Evolutionary conservation across 148 eudicot genomes (phyloP), one percentile per base, ranked within the genome.

Genomic region (Heliamphora exappendiculata): DNA sequence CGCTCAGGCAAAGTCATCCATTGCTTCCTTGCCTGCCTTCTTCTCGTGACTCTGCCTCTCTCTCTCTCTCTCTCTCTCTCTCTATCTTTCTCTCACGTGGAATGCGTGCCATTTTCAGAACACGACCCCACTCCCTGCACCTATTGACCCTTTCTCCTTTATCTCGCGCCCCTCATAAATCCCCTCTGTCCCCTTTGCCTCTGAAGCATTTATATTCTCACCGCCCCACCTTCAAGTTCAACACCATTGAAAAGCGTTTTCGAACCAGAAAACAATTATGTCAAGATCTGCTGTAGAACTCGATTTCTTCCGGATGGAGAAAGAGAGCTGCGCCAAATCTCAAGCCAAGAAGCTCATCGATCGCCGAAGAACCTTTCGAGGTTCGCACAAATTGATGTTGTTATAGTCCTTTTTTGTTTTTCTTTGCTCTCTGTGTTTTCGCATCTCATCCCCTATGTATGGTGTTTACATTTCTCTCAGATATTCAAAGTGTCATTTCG

Each of bases 361-460:
- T 72, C 88, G 90, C 49, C 85, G 87, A 14, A 71, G 80, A 45
- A 89, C 88, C 82, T 84, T 87, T 53, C 77, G 83, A 11, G 91
- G 88, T 87, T 59, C n/a, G 11, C 37, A 2, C 1, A 0, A 19
- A 1, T 13, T 13, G 4, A 17, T 19, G 2, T 7, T 4, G 5
- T 2, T n/a, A 26, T 45, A 12, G n/a, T 34, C 34, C 33, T 5
- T 50, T 42, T 42, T 44, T 0, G 3, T 5, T 42, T 24, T n/a
- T 13, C 9, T 8, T 1, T 36, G 6, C 16, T 41, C 1, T 24
- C 19, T 22, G 11, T 19, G 17, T 0, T 6, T 2, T 1, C 44
- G 24, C 1, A 44, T 66, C 4, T 14, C 5, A 1, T 74, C 5
- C 19, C 22, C 1, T 24, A 13, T 76, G 29, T 39, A 28, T 75